These are phyloP conservation scores for Eruca vesicaria DNA, from an alignment of 441 rosid species.

Conservation along the genomic window DNA sequence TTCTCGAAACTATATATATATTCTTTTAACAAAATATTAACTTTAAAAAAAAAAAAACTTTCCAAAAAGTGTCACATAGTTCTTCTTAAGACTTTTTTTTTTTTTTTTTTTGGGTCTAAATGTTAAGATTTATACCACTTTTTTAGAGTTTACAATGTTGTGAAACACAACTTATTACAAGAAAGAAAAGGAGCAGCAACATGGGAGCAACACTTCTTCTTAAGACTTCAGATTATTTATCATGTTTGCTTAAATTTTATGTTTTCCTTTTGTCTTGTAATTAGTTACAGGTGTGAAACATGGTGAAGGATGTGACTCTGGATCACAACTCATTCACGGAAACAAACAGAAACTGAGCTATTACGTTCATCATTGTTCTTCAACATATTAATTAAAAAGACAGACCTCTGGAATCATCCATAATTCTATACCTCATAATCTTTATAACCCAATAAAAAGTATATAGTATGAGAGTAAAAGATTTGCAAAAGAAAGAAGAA, in stretches of 20 bases:
- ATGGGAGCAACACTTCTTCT: too few species aligned
- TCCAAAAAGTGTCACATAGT: neutral
- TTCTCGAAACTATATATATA: neutral
- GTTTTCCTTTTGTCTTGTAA: conserved; percentile 21
- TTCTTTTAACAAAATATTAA: neutral
- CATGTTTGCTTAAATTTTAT: neutral
- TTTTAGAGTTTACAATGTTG: too few species aligned
- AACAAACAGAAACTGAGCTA: conserved; percentile 24
- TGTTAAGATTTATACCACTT: too few species aligned
- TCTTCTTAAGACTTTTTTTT: conserved; percentile 16
- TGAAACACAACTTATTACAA: too few species aligned
- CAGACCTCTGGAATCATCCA: conserved; percentile 1
- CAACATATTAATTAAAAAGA: conserved; percentile 16
- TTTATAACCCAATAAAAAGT: conserved; percentile 3
- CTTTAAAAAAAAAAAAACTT: neutral
- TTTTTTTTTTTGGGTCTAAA: too few species aligned
- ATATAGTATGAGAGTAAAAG: conserved; percentile 15
- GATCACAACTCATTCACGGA: conserved; percentile 27
- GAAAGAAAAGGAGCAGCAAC: too few species aligned
- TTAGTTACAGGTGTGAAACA: conserved; percentile 25
- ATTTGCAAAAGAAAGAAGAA: conserved; percentile 28
- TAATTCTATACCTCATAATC: neutral
- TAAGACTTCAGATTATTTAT: conserved; percentile 16
- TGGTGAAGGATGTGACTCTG: conserved; percentile 16
- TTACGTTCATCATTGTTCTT: conserved; percentile 23